Percentiles rank a stretch among this genome's conserved stretches.
phyloP scores from a whole-genome alignment of 331 rosid species.

The Telfairia occidentalis region DNA sequence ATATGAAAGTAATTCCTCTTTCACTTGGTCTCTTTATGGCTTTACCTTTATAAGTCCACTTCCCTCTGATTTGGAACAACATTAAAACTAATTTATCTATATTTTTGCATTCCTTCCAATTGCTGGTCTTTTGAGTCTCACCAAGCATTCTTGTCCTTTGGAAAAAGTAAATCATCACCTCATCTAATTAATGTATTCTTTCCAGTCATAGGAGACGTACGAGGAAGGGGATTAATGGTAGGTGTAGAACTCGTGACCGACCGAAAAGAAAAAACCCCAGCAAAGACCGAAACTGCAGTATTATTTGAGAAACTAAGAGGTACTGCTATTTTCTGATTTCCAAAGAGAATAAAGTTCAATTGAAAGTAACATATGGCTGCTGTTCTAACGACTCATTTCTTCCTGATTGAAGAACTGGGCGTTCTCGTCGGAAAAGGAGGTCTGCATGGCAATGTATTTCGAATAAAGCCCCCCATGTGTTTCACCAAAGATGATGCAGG shows the following conservation, averaged over 20 bases:
- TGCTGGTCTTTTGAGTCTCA: not conserved
- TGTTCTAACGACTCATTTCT: conserved; percentile 14
- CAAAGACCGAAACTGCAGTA: conserved; percentile 61
- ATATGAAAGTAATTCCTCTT: conserved; percentile 45
- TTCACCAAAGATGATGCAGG: conserved; percentile 74
- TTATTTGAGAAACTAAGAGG: conserved; percentile 78
- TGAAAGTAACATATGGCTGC: not conserved
- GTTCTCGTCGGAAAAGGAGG: conserved; percentile 80
- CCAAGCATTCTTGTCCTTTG: not conserved
- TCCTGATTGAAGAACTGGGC: conserved; percentile 48
- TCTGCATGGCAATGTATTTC: conserved; percentile 66
- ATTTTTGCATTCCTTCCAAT: not conserved
- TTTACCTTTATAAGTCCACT: not conserved
- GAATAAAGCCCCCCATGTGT: conserved; percentile 79
- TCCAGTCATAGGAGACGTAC: conserved; percentile 70
- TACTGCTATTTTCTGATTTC: conserved; percentile 8
- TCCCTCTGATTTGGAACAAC: not conserved
- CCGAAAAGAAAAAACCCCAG: conserved; percentile 50
- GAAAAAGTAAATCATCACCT: not conserved
- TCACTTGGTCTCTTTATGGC: not conserved
- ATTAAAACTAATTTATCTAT: not conserved
- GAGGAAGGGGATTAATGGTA: conserved; percentile 78
- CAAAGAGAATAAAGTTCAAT: not conserved
- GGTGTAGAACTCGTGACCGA: conserved; percentile 67
- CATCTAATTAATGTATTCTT: conserved; percentile 5